phyloP scores from a whole-genome alignment of 345 rosid species.

The Sisymbrium irio region DNA sequence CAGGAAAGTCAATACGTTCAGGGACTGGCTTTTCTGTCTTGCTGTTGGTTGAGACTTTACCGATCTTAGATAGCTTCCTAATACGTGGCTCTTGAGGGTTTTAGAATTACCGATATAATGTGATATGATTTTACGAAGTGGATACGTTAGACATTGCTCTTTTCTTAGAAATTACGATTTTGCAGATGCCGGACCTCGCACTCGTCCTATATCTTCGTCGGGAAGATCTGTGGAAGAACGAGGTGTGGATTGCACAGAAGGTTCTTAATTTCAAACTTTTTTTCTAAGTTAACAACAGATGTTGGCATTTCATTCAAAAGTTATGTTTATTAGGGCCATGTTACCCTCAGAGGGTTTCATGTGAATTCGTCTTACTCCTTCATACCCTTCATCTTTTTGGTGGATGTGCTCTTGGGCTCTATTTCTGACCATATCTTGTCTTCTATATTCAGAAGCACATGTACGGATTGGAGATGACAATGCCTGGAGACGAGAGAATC shows the following conservation, averaged over 20 bases:
- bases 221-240: conserved; percentile 46
- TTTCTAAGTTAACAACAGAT: conserved; percentile 12
- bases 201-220: conserved; percentile 59
- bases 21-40: conserved; percentile 7
- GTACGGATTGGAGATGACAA: conserved; percentile 38
- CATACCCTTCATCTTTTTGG: neutral
- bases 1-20: neutral
- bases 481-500: conserved; percentile 74
- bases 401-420: neutral
- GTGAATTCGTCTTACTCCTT: conserved; percentile 3
- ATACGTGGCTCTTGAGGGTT: conserved; percentile 14
- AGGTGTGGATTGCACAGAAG: conserved; percentile 40
- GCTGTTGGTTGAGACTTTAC: conserved; percentile 5
- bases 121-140: conserved; percentile 8
- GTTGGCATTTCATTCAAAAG: conserved; percentile 7
- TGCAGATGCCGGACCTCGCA: conserved; percentile 56
- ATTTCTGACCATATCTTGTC: neutral
- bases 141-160: conserved; percentile 19
- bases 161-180: conserved; percentile 13
- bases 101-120: conserved; percentile 15
- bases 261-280: conserved; percentile 36
- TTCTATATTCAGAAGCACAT: conserved; percentile 40
- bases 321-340: conserved; percentile 7
- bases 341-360: conserved; percentile 10
- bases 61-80: neutral